Base-by-base conservation (phyloP, 495 filamentous ascomycete genomes). In the Xylaria flabelliformis region DNA sequence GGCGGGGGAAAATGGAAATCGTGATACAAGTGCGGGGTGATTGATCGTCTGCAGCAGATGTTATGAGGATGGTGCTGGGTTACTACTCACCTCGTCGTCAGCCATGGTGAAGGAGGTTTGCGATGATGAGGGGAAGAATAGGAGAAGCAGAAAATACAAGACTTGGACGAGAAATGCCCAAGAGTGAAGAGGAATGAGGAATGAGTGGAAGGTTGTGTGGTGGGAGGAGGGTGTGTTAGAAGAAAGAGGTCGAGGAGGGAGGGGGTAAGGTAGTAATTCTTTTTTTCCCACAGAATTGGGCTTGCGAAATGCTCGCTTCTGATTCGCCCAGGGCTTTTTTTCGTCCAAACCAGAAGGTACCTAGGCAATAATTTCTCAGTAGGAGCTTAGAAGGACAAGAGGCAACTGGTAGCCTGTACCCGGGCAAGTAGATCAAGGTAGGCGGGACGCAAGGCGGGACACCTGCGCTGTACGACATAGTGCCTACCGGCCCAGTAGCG, bases 81-180 rank as follows among this genome's bases (percentile, higher is more conserved):
- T 21, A 26, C 36, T 39, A 71, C 85, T 79, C 81, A 90, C 88
- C 83, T 90, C 87, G 74, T 89, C 86, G 76, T 87, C 86, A 78
- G 87, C 84, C 87, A 89, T 89, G 69, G 73, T 87, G 83, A 78
- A 76, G 75, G 80, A 81, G 70, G 76, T 82, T 8, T 72, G 73
- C 56, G 51, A 36, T 39, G 72, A 73, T 39, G 72, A 73, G 64
- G 64, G 69, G 66, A 71, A 66, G 72, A 72, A 63, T 64, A 67
- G 62, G 69, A 70, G 69, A 71, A 61, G 65, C 65, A 69, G 65
- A 64, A 42, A 50, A 68, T 59, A 42, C 44, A 53, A n/a, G 34
- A 61, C 46, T 50, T 59, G 67, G 72, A 65, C 48, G 55, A 68
- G 72, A 48, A 69, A 69, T 72, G 72, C 39, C 58, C 71, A 69